Base-by-base conservation (phyloP, 805 yeast genomes). In the Teunomyces funiuensis region DNA sequence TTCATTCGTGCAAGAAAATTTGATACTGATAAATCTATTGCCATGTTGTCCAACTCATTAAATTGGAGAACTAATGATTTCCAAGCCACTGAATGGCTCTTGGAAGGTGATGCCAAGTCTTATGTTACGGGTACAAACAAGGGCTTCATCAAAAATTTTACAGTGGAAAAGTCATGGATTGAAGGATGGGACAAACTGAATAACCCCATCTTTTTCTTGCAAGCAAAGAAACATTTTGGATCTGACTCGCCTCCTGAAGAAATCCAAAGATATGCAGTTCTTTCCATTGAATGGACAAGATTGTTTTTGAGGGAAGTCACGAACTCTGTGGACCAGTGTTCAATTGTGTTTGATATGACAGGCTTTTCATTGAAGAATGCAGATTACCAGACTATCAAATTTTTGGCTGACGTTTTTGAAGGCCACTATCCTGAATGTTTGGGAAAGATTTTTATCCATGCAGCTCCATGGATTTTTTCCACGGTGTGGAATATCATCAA, bases 381-480 rank as follows among this genome's bases (percentile, higher is more conserved):
- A 86, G 99, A 93, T 66, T 88, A 88, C 58, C 74, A 79, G 3
- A 88, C 97, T 4, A 95, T 93, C 45, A 90, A 90, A 66, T 91
- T 87, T 64, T 78, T 93, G 66, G 83, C 90, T 46, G 78, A 81
- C 41, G 85, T 90, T 46, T 89, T 93, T 63, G 98, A 93, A 71
- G 95, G 96, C 0, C 96, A 91, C 60, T 93, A 91, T 61, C 99
- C 99, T 1, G 99, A 93, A 65, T 83, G 88, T 29, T 74, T 93
- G 45, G 97, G 96, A 13, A 79, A 78, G 42, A 69, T 93, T 40
- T 76, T 88, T 51, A 85, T 93, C 46, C 96, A 88, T 68, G 85
- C 86, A 54, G 97, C 99, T 0, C 99, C 99, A 19, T 89, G 97
- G 98, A 80, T 93, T 41, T 93, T 93, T 69, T 80, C 86, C 39